Evolutionary conservation across 2,329 filamentous ascomycete genomes (phyloP).

Genomic region (Colletotrichum brevisporum): DNA sequence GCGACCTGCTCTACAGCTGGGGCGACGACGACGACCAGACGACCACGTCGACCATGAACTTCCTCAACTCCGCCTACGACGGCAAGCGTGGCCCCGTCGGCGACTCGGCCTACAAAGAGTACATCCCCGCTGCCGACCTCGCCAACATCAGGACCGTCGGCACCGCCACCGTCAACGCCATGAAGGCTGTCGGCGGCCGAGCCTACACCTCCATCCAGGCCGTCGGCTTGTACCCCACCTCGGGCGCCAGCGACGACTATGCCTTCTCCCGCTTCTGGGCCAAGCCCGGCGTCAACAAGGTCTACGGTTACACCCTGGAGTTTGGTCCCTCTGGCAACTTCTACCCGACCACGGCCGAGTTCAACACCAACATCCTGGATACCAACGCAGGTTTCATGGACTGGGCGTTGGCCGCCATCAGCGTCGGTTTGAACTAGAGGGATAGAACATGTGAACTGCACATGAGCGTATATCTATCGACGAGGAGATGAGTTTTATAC

Average conservation of each 20-base stretch:
- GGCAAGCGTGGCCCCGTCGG: constrained; percentile 57
- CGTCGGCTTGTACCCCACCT: constrained; percentile 53
- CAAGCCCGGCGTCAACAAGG: constrained; percentile 52
- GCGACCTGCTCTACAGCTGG: constrained; percentile 64
- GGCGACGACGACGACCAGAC: constrained; percentile 63
- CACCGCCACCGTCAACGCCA: constrained; percentile 49
- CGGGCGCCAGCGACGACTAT: constrained; percentile 56
- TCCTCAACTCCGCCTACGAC: constrained; percentile 62
- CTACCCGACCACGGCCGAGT: constrained; percentile 55
- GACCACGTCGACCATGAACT: constrained; percentile 57
- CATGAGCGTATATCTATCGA: too few relatives aligned
- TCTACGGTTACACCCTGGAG: constrained; percentile 56
- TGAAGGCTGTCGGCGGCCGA: constrained; percentile 54
- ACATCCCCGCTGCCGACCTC: constrained; percentile 52
- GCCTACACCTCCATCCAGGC: constrained; percentile 49
- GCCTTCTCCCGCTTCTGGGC: constrained; percentile 53
- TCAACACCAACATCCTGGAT: constrained; percentile 56
- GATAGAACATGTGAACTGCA: too few relatives aligned
- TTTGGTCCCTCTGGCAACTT: constrained; percentile 55
- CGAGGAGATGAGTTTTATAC: too few relatives aligned
- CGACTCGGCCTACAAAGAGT: constrained; percentile 55
- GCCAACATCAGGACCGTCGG: constrained; percentile 51
- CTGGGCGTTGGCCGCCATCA: constrained; percentile 49
- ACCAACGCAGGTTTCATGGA: constrained; percentile 59
- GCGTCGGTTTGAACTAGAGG: constrained; percentile 45